Conservation (phyloP, 140 eudicot species). For the Ambrosia hybrid region DNA sequence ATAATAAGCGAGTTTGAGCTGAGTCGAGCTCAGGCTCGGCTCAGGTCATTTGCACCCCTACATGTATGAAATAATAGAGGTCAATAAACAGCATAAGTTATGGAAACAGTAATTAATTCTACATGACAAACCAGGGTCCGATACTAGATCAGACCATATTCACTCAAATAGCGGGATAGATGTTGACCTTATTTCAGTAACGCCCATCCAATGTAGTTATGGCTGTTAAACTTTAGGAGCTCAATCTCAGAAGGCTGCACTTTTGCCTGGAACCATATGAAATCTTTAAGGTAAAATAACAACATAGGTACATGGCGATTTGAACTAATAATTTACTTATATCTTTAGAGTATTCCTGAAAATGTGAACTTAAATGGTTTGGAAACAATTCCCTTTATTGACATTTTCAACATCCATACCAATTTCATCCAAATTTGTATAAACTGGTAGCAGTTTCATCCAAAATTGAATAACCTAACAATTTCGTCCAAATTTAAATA, state of each 20-base stretch:
- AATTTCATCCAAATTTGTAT: no score
- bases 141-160: constrained; percentile 70
- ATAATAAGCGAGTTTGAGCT: no score
- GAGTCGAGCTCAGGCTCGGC: no score
- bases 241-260: constrained; percentile 47
- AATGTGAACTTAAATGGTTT: not conserved
- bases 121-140: constrained; percentile 49
- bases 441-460: no score
- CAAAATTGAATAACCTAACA: no score
- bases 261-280: constrained; percentile 43
- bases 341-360: no score
- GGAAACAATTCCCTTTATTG: not conserved
- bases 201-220: constrained; percentile 84
- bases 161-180: constrained; percentile 70
- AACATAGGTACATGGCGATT: not conserved
- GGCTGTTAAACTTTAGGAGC: constrained; percentile 67
- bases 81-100: no score
- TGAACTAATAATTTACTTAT: not conserved
- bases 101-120: no score
- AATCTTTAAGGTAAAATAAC: constrained; percentile 3
- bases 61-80: no score
- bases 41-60: no score
- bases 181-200: constrained; percentile 77
- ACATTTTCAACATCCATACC: not conserved
- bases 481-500: no score